Evolutionary conservation across 2,329 filamentous ascomycete species (phyloP).

Genomic region (Aaosphaeria arxii): DNA sequence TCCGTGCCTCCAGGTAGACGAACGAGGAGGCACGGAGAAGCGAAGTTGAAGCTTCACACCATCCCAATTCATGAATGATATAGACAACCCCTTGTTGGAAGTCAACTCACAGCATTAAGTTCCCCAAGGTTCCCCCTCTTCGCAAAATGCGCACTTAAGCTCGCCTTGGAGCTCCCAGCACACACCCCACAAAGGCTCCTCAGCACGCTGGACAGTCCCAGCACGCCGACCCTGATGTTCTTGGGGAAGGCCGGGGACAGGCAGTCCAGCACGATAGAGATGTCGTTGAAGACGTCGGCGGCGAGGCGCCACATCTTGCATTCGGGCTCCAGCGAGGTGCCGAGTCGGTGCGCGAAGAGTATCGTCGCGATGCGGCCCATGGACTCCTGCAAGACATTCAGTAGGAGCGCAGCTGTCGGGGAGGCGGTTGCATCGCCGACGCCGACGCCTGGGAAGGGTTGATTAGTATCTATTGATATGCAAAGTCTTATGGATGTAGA

Average conservation of each 20-base stretch:
- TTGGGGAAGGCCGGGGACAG: slow-evolving; percentile 71
- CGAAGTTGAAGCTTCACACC: no score
- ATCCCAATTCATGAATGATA: no score
- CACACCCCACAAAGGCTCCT: slow-evolving; percentile 81
- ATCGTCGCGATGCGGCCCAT: slow-evolving; percentile 82
- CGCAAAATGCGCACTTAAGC: slow-evolving; percentile 88
- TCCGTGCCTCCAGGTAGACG: not conserved
- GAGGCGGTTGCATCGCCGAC: slow-evolving; percentile 78
- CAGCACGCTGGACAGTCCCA: slow-evolving; percentile 61
- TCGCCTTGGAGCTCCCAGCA: slow-evolving; percentile 85
- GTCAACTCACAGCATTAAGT: slow-evolving; percentile 69
- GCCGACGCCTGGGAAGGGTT: slow-evolving; percentile 58
- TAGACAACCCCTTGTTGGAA: no score
- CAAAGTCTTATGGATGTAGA: no score
- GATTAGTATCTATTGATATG: slow-evolving; percentile 3
- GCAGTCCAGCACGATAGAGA: slow-evolving; percentile 81
- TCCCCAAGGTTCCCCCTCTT: slow-evolving; percentile 83
- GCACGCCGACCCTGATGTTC: slow-evolving; percentile 52
- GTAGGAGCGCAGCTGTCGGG: slow-evolving; percentile 75
- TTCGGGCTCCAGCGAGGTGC: slow-evolving; percentile 81
- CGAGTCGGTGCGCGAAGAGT: slow-evolving; percentile 77
- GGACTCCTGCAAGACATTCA: slow-evolving; percentile 79
- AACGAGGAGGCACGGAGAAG: not conserved
- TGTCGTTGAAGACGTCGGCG: slow-evolving; percentile 85
- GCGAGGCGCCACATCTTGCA: slow-evolving; percentile 87